Evolutionary conservation across 2,329 filamentous ascomycete genomes (phyloP).

Genomic region (Trichoderma citrinoviride): DNA sequence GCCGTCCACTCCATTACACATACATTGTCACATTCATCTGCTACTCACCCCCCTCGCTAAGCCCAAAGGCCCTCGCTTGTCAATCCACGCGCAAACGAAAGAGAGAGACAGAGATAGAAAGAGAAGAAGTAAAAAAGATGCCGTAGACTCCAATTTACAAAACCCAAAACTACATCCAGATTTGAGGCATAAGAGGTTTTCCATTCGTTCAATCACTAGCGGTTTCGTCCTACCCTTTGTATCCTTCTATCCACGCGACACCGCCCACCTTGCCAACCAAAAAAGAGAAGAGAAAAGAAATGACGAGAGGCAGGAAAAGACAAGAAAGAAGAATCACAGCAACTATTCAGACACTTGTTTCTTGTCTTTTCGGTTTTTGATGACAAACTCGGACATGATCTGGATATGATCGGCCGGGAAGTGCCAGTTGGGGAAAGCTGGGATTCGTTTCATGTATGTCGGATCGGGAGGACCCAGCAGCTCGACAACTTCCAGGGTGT

Average conservation of each 20-base stretch:
- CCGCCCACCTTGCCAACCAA: conserved; percentile 34
- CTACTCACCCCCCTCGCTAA: background rate
- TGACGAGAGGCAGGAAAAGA: background rate
- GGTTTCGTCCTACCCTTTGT: conserved; percentile 20
- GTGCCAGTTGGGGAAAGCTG: conserved; percentile 90
- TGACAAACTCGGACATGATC: conserved; percentile 82
- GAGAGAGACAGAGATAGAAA: background rate
- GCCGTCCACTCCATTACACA: background rate
- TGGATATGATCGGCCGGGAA: conserved; percentile 92
- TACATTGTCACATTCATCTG: conserved; percentile 6
- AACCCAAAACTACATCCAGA: conserved; percentile 43
- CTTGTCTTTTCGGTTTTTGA: conserved; percentile 83
- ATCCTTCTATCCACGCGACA: conserved; percentile 32
- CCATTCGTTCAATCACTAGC: conserved; percentile 21
- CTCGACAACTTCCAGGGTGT: conserved; percentile 78
- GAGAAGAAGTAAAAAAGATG: conserved; percentile 24
- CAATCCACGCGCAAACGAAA: background rate
- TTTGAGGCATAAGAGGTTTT: conserved; percentile 27
- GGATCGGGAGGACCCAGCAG: conserved; percentile 84
- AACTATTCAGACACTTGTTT: conserved; percentile 60
- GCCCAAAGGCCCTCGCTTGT: background rate
- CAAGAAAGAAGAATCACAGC: background rate
- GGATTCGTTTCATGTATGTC: conserved; percentile 79
- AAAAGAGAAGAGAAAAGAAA: background rate
- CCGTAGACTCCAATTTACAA: conserved; percentile 40